A percentile compares a stretch with the other conserved stretches of the same genome.
phyloP scores from a whole-genome alignment of 140 eudicot species.

The Anethum foeniculum region DNA sequence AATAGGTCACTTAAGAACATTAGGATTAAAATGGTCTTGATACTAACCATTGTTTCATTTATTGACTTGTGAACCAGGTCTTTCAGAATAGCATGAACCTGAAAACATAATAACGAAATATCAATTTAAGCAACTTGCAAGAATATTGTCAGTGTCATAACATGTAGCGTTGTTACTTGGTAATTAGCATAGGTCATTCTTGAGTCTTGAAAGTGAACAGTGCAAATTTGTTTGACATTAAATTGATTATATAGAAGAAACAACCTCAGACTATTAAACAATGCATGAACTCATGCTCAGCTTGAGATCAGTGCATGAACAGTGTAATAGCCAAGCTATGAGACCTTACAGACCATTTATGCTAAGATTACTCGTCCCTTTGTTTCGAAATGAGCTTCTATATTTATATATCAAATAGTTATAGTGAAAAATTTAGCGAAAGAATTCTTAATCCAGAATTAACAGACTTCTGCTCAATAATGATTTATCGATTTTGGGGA shows the following conservation, averaged over 20 bases:
- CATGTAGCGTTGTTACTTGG: background rate
- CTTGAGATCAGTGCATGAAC: background rate
- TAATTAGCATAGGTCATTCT: background rate
- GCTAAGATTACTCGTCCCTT: background rate
- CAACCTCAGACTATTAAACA: background rate
- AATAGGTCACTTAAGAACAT: background rate
- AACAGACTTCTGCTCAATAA: background rate
- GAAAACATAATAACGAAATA: constrained; percentile 18
- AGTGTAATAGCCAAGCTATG: background rate
- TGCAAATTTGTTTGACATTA: background rate
- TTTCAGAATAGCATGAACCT: constrained; percentile 90
- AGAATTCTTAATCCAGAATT: background rate
- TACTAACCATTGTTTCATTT: constrained; percentile 74
- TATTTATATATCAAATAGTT: background rate
- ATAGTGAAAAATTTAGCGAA: background rate
- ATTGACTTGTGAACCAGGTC: constrained; percentile 89
- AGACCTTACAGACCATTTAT: background rate
- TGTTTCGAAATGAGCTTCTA: background rate
- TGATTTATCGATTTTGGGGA: background rate
- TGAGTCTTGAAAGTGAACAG: background rate
- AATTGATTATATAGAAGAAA: background rate
- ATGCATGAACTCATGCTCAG: background rate
- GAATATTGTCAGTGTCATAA: background rate
- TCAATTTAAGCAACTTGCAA: background rate
- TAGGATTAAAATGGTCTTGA: background rate